Base-by-base conservation (phyloP, 2,329 filamentous ascomycete genomes). In the Paecilomyces formosus region DNA sequence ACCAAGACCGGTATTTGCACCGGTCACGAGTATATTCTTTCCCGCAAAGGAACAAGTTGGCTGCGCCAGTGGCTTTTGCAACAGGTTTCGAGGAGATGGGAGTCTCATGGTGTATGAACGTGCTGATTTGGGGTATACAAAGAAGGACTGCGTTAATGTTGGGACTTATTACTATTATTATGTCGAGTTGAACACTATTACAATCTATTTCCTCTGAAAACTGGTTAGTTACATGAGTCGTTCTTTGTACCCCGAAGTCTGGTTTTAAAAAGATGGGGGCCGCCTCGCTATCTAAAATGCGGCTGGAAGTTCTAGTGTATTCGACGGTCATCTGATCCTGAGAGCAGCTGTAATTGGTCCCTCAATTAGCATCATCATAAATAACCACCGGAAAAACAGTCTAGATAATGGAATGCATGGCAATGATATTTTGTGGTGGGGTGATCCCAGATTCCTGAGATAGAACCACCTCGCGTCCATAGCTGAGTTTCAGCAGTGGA, bases 1-100 rank as follows among this genome's bases (percentile, higher is more conserved):
- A 3, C 85, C 85, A 21, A 87, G 77, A 15, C 84, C 84, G 0
- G 79, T 84, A 63, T 84, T 85, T 58, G 74, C 83, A 35, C 83
- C 84, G 1, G 84, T 85, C 60, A 85, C 77, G 51, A 85, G 68
- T 13, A 84, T 67, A 8, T 22, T 53, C 21, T 28, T 22, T 13
- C 31, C 31, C 13, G 31, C 9, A 15, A 35, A 35, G 31, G 31
- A 35, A n/a, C 33, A 33, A 24, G 52, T 28, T 15, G 52, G 31
- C 11, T 35, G 31, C 31, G 31, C 31, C 13, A 35, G 31, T 35
- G 31, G 31, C 31, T 35, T 35, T 35, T 35, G 31, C 9, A 35
- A 35, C 11, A 35, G 13, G 31, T 35, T 35, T 35, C 31, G 31
- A 35, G 31, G 31, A 35, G 31, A 35, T 35, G 31, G 31, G 31